Evolutionary conservation across 2,329 filamentous ascomycete genomes (phyloP), one percentile per base, ranked within the genome.

Genomic region (Thielaviopsis ethacetica): DNA sequence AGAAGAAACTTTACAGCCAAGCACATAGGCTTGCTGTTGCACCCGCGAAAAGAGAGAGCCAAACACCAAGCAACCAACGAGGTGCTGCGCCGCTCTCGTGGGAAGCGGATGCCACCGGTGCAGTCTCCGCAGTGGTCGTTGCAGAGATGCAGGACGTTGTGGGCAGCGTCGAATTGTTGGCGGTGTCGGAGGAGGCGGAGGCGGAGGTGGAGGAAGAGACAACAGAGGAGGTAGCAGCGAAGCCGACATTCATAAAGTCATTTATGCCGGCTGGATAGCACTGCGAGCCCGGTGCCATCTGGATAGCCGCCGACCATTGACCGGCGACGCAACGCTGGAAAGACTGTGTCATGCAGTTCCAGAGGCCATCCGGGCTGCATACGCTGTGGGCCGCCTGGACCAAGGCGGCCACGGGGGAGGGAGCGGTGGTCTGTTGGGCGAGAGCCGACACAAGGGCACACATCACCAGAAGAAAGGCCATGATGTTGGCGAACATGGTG

Each of bases 321-420:
- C 76, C 76, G 10, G 69, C 66, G 2, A 73, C 75, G 64, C 77
- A 80, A 27, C 76, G 72, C 66, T 80, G 77, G 68, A 74, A 80
- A 38, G 68, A 70, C 21, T 63, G 67, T 0, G 69, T 70, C 68
- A 79, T 73, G 68, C 77, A 80, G 66, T 79, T 77, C 77, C 77
- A 80, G 62, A 73, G 71, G n/a, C 77, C 76, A 61, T 80, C 76
- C 13, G 68, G 64, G 12, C 67, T 66, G 66, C 76, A 79, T 4
- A 66, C 63, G 1, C 72, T 67, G 21, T 74, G 74, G 3, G 64
- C 66, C 13, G 67, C 61, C 61, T 71, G 65, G 15, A 65, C 64
- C n/a, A 66, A 66, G 26, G 41, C 41, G 15, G 38, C 38, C 3
- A 44, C 15, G 38, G 38, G 17, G 15, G 38, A n/a, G 17, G 38